Evolutionary conservation across 306 rosid species (phyloP).

Genomic region (Citrullus colocynthis): DNA sequence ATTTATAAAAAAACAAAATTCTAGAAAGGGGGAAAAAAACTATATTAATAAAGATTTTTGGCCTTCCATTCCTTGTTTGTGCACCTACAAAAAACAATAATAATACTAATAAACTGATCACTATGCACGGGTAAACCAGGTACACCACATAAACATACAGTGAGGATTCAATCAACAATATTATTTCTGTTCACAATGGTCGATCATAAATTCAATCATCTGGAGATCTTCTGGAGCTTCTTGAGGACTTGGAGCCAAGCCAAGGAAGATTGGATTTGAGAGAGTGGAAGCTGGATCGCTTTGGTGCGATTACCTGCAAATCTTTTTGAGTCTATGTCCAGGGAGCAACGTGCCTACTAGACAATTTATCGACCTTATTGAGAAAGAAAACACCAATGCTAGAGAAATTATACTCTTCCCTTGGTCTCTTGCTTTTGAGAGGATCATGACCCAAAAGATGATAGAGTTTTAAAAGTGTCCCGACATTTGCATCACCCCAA

Average conservation of each 20-base stretch:
- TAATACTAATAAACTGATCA: not conserved
- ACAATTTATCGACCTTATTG: not conserved
- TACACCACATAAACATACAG: not conserved
- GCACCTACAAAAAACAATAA: not conserved
- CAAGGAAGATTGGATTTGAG: not conserved
- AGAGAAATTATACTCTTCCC: not conserved
- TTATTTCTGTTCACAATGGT: not conserved
- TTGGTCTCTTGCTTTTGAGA: not conserved
- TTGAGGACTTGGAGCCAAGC: not conserved
- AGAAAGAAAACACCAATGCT: not conserved
- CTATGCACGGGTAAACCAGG: not conserved
- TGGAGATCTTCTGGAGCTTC: not conserved
- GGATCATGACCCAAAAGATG: not conserved
- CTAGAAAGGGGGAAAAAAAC: not conserved
- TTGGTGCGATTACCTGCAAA: not conserved
- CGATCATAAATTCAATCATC: not conserved
- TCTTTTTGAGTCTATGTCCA: not conserved
- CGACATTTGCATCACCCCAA: not conserved
- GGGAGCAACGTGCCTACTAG: not conserved
- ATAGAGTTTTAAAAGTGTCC: not conserved
- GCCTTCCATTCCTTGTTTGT: not conserved
- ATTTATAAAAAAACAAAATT: not conserved
- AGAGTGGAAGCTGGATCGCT: not conserved
- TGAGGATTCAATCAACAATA: not conserved
- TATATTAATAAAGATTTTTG: not conserved